Evolutionary conservation across 257 asterid species (phyloP).

Genomic region (Jasminum sambac): DNA sequence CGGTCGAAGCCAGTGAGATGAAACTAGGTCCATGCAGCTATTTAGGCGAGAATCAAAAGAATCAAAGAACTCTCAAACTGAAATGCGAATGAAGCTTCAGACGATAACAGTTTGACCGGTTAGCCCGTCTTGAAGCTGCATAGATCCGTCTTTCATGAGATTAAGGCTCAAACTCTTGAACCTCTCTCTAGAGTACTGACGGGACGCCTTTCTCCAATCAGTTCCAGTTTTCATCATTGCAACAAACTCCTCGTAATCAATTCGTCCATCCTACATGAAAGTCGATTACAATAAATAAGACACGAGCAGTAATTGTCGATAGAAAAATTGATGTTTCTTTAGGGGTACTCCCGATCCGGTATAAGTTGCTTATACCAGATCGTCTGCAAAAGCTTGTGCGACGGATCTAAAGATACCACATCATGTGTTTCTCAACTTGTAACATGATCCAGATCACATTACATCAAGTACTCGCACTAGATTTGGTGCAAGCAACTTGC

Average conservation of each 20-base stretch:
- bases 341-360: too few relatives aligned
- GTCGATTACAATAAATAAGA: not conserved
- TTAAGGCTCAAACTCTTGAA: constrained; percentile 88
- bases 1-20: constrained; percentile 1
- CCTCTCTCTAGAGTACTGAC: constrained; percentile 89
- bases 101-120: constrained; percentile 70
- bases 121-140: constrained; percentile 79
- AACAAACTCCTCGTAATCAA: constrained; percentile 81
- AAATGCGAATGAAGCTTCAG: constrained; percentile 24
- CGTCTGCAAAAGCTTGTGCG: too few relatives aligned
- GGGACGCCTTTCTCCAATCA: constrained; percentile 93
- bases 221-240: constrained; percentile 95
- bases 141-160: constrained; percentile 85
- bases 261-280: constrained; percentile 66
- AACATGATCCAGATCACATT: too few relatives aligned
- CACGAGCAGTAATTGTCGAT: not conserved
- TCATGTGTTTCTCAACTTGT: too few relatives aligned
- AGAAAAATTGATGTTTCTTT: too few relatives aligned
- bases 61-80: constrained; percentile 15
- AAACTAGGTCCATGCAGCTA: not conserved
- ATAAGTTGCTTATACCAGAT: too few relatives aligned
- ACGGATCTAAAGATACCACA: too few relatives aligned
- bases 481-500: too few relatives aligned
- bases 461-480: too few relatives aligned
- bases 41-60: not conserved